phyloP scores from a whole-genome alignment of 306 rosid species.

The Dalbergia oliveri region DNA sequence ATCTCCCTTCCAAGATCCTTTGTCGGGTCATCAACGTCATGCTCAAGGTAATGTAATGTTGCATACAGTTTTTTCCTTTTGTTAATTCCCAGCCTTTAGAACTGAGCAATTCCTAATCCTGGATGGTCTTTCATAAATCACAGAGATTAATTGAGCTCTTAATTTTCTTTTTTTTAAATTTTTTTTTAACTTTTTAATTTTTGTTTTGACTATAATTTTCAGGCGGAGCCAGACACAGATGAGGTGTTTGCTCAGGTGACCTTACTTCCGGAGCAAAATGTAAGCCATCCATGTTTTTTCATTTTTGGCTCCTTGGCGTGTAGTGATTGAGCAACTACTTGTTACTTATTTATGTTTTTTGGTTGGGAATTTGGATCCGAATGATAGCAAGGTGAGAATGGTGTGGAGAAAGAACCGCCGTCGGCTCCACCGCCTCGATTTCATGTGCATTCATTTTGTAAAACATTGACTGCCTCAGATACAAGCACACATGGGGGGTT shows the following conservation, averaged over 20 bases:
- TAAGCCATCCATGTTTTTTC: conserved; percentile 38
- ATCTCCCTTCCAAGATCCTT: conserved; percentile 84
- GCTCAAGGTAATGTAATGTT: conserved; percentile 66
- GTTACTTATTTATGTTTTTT: conserved; percentile 24
- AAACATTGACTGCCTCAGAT: conserved; percentile 94
- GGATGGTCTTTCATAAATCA: neutral
- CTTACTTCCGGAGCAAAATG: conserved; percentile 73
- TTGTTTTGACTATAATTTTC: neutral
- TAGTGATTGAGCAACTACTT: neutral
- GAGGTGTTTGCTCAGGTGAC: conserved; percentile 97
- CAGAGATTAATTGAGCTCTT: neutral
- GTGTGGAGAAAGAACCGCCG: conserved; percentile 71
- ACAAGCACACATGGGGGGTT: conserved; percentile 99
- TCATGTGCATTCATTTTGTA: conserved; percentile 95
- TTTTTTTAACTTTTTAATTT: neutral
- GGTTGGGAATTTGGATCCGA: conserved; percentile 28
- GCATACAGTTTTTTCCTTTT: neutral
- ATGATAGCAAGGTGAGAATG: conserved; percentile 83
- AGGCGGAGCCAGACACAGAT: conserved; percentile 97
- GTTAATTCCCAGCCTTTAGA: neutral
- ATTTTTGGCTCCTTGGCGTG: neutral
- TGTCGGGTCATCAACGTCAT: conserved; percentile 84
- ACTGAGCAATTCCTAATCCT: neutral
- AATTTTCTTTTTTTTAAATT: neutral
- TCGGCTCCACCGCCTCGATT: conserved; percentile 68